A percentile compares a stretch with the other conserved stretches of the same genome.
Evolutionary conservation across 2,329 filamentous ascomycete species (phyloP).

Genomic region (Phoma sp.): DNA sequence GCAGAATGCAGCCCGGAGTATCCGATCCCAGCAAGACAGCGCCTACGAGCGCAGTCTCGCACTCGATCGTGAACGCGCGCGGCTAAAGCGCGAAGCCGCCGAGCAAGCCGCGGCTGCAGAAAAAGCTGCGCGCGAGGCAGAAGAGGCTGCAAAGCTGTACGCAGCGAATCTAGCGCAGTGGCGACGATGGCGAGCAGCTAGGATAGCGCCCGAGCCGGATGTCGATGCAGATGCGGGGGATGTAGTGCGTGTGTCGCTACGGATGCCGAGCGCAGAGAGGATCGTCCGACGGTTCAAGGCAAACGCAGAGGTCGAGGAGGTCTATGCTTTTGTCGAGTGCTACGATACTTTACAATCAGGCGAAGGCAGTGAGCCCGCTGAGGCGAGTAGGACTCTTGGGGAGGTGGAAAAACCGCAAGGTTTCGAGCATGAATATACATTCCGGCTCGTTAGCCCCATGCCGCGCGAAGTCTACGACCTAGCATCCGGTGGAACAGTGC

Average conservation of each 20-base stretch:
- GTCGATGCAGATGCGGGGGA: conserved; percentile 68
- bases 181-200: conserved; percentile 78
- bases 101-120: conserved; percentile 67
- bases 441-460: conserved; percentile 84
- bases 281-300: conserved; percentile 78
- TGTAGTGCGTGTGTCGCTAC: conserved; percentile 73
- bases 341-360: conserved; percentile 52
- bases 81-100: conserved; percentile 78
- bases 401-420: conserved; percentile 61
- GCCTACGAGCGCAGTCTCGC: conserved; percentile 94
- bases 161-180: conserved; percentile 70
- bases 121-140: conserved; percentile 70
- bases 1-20: conserved; percentile 78
- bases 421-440: conserved; percentile 84
- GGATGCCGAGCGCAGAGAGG: conserved; percentile 71
- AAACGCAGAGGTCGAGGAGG: conserved; percentile 78
- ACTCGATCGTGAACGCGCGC: conserved; percentile 82
- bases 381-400: too few species aligned
- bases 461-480: conserved; percentile 82
- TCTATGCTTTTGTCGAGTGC: conserved; percentile 97
- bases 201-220: conserved; percentile 74
- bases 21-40: conserved; percentile 88
- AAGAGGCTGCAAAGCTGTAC: conserved; percentile 66
- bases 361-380: too few species aligned
- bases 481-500: conserved; percentile 69